Conservation (phyloP, 2,329 filamentous ascomycete species). For the Trichoderma sp. region DNA sequence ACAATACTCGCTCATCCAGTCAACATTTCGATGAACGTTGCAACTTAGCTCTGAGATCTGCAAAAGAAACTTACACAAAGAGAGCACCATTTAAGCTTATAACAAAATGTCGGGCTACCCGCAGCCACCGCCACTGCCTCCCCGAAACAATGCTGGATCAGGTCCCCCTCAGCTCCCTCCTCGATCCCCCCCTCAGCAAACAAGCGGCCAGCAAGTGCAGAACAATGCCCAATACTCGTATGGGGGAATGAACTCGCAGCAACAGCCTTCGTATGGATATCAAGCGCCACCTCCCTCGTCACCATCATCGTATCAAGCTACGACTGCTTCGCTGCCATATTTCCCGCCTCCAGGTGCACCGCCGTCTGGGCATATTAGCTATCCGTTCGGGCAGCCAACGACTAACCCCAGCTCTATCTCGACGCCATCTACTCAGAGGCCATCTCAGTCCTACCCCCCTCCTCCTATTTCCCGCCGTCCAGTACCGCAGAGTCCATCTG, state of each 20-base stretch:
- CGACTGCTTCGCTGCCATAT: not conserved
- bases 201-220: not conserved
- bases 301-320: not conserved
- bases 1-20: too few relatives aligned
- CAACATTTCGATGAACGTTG: not conserved
- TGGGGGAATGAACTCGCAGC: not conserved
- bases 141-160: slow-evolving; percentile 4
- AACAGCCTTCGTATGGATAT: not conserved
- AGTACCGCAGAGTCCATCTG: not conserved
- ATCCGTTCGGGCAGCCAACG: not conserved
- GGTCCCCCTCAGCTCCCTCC: not conserved
- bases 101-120: slow-evolving; percentile 14
- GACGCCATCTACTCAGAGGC: not conserved
- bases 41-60: not conserved
- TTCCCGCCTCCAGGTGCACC: slow-evolving; percentile 20
- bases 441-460: not conserved
- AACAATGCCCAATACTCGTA: slow-evolving; percentile 2
- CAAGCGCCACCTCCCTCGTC: not conserved
- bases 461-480: not conserved
- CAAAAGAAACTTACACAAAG: not conserved
- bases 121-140: slow-evolving; percentile 20
- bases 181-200: not conserved
- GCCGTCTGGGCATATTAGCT: not conserved
- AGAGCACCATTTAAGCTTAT: not conserved
- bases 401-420: not conserved